Evolutionary conservation across 768 basidiomycete species (phyloP), one percentile per base, ranked within the genome.

Genomic region (Tricholoma flavovirens): DNA sequence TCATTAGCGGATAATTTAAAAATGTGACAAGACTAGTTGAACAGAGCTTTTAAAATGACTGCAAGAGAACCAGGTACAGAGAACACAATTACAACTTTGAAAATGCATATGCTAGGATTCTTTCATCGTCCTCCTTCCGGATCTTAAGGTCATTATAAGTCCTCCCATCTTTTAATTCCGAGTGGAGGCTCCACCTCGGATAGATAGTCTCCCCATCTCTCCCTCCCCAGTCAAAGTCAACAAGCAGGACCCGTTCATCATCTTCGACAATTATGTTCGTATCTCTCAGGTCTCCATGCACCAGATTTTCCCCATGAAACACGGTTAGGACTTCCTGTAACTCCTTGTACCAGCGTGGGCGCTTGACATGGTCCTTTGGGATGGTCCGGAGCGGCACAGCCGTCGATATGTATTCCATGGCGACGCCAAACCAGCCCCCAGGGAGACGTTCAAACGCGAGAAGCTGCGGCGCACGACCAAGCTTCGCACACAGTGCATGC

Each of bases 391-490:
- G 43, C 22, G 43, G 43, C 43, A 45, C 43, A 45, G 49, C 60
- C 54, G 26, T 51, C 30, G 52, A 62, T 4, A 66, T 22, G 51
- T 56, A 59, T 30, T 64, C 64, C 68, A 69, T 67, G 4, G 63
- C 67, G 1, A 68, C 56, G 15, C 50, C 64, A 33, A 49, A 57
- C 68, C 68, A 69, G 10, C 69, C 66, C 21, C 67, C 69, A 42
- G 67, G 65, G 29, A 71, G 61, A 19, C 12, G 10, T 49, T 69
- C 58, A 45, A 56, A 67, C n/a, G 54, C 67, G 51, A 64, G 55
- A 10, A 71, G 32, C 29, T 30, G 9, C 0, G 67, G 69, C 15
- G 69, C 69, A 49, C 59, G 59, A 14, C 65, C 62, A 5, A 36
- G 26, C 15, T 40, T 36, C n/a, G 59, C 55, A 51, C 69, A 70